Evolutionary conservation across 768 basidiomycete species (phyloP), one percentile per base, ranked within the genome.

Genomic region (Chalciporus pseudorubinellus): DNA sequence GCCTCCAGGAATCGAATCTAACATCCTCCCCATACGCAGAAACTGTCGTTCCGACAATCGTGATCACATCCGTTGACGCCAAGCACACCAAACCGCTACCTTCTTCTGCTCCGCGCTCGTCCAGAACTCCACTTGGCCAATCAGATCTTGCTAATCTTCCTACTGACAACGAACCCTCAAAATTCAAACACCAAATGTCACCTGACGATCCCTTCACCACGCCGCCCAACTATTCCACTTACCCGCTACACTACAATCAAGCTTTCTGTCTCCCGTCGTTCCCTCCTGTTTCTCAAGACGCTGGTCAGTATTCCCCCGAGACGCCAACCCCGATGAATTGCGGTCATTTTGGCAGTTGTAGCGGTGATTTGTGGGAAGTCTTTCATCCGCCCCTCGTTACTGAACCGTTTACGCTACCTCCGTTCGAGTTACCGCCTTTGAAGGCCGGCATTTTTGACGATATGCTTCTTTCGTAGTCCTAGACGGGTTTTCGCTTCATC

Each of bases 281-380:
- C 8, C 56, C 61, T 4, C 6, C 44, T 4, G 2, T 33, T 2
- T 39, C 16, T 38, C 19, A 39, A 34, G 31, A 22, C 12, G 24
- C 42, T 36, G 21, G 26, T 7, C 29, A 48, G n/a, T 52, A 48
- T 16, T 38, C 29, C 4, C 65, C 62, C 0, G 64, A 65, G 29
- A 67, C 64, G 24, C 64, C 64, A 12, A 64, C 65, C 8, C 64
- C 64, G 4, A 66, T 57, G 57, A 50, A 39, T 20, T 67, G 62
- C 3, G 41, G 54, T 44, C 62, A 65, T 46, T 21, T 52, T 39
- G 65, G 62, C 13, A 60, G 62, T 13, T 67, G 62, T 28, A 46
- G 38, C 4, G 59, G 57, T 0, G 65, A 64, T 26, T 14, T 59
- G 38, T 67, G 60, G 65, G 65, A 67, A 18, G 41, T 59, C 8